phyloP scores from a whole-genome alignment of 73 alveolate species.

The Tetrahymena elliotti region DNA sequence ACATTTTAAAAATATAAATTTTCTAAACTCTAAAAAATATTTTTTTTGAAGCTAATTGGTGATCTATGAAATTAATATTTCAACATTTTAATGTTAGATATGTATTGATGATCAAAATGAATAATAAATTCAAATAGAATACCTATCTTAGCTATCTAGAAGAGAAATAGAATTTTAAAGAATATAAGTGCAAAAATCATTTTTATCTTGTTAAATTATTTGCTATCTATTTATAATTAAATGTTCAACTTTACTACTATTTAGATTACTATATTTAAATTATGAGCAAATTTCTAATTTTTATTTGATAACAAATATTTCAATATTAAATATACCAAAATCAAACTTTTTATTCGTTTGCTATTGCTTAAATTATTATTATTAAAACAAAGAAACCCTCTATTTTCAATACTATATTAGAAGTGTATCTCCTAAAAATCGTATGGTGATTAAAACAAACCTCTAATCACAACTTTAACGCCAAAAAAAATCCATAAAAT shows the following conservation, averaged over 20 bases:
- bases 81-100: not conserved
- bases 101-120: not conserved
- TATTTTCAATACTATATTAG: not conserved
- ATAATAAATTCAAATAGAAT: too few species aligned
- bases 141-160: not conserved
- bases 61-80: too few species aligned
- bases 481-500: not conserved
- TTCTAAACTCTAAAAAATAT: too few species aligned
- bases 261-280: not conserved
- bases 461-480: not conserved
- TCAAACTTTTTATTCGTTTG: not conserved
- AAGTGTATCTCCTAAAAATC: not conserved
- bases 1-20: not conserved
- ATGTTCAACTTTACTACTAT: not conserved
- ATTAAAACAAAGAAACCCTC: not conserved
- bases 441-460: not conserved
- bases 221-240: not conserved
- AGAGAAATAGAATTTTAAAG: not conserved
- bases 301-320: not conserved
- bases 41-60: too few species aligned
- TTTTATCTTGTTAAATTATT: too few species aligned
- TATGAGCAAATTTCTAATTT: not conserved
- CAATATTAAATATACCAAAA: not conserved
- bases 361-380: not conserved
- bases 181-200: not conserved